Evolutionary conservation across 768 basidiomycete species (phyloP).

Genomic region (Boletus reticuloceps): DNA sequence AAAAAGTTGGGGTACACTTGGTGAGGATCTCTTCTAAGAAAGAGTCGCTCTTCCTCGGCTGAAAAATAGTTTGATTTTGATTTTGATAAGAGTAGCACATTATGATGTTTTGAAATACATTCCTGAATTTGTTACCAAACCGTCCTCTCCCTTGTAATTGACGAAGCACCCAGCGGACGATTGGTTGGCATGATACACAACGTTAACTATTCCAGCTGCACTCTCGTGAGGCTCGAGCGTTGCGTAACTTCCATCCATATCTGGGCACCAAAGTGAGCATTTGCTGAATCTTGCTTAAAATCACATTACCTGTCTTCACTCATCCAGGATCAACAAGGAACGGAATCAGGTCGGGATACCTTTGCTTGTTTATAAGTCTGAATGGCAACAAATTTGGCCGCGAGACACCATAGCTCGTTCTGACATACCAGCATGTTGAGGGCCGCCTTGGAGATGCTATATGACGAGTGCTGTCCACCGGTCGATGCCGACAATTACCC

Average conservation of each 20-base stretch:
- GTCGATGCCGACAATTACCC: slow-evolving; percentile 28
- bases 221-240: slow-evolving; percentile 31
- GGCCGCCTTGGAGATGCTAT: slow-evolving; percentile 38
- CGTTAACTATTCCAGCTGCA: slow-evolving; percentile 27
- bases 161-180: slow-evolving; percentile 33
- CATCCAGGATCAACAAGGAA: slow-evolving; percentile 22
- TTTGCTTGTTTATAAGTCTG: too few relatives aligned
- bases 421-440: slow-evolving; percentile 38
- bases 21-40: too few relatives aligned
- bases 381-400: too few relatives aligned
- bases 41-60: too few relatives aligned
- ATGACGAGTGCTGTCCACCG: slow-evolving; percentile 26
- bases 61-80: too few relatives aligned
- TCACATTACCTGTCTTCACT: slow-evolving; percentile 36
- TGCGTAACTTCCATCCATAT: slow-evolving; percentile 35
- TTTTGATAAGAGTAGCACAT: too few relatives aligned
- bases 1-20: too few relatives aligned
- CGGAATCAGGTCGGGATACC: too few relatives aligned
- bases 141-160: slow-evolving; percentile 11
- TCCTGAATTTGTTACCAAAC: background rate
- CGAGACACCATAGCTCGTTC: too few relatives aligned
- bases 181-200: slow-evolving; percentile 22
- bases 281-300: background rate
- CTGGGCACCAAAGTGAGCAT: slow-evolving; percentile 13
- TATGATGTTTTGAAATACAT: too few relatives aligned